These are phyloP conservation scores for Zygosaccharomyces rouxii DNA, from an alignment of 805 yeast species.

Conservation along the genomic window DNA sequence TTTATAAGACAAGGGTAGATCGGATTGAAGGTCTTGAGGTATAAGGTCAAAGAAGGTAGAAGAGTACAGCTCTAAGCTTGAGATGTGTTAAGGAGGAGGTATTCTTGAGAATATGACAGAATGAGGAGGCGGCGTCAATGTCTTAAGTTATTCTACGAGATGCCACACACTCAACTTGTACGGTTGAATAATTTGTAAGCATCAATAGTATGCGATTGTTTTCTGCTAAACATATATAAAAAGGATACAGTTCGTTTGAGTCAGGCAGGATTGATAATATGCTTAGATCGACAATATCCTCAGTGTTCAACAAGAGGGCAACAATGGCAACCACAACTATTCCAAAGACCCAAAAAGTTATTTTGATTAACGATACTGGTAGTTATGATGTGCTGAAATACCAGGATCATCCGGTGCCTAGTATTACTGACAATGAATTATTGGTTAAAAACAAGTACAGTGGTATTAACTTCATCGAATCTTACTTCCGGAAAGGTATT, in stretches of 20 bases:
- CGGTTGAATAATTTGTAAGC: background rate
- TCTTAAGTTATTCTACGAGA: background rate
- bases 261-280: background rate
- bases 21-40: background rate
- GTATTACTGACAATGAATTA: constrained; percentile 50
- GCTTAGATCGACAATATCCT: background rate
- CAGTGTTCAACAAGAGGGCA: background rate
- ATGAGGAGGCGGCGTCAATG: background rate
- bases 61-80: no score
- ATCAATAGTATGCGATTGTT: background rate
- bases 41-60: background rate
- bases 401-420: constrained; percentile 57
- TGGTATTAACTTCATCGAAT: constrained; percentile 81
- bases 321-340: constrained; percentile 25
- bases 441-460: constrained; percentile 69
- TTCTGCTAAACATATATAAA: background rate
- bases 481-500: constrained; percentile 74
- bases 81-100: background rate
- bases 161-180: background rate
- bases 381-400: constrained; percentile 58
- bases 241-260: background rate
- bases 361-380: constrained; percentile 51
- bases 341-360: constrained; percentile 55
- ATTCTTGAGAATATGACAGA: background rate
- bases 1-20: background rate